phyloP scores from a whole-genome alignment of 2,329 filamentous ascomycete species.

The Exserohilum turcica region DNA sequence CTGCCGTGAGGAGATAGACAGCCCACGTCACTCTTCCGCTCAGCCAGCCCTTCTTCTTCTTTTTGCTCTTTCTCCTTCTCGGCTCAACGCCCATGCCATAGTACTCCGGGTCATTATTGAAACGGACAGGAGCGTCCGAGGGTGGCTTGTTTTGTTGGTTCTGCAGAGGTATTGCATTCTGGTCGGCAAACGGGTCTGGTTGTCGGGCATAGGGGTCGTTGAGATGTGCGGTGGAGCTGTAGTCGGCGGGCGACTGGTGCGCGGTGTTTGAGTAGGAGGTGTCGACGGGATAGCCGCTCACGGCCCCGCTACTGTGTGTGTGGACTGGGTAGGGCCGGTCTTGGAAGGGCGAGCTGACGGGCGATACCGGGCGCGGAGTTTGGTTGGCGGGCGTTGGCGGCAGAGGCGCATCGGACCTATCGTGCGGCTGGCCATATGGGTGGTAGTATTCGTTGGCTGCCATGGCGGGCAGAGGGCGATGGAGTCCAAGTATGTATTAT shows the following conservation, averaged over 20 bases:
- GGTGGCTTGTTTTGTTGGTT: conserved; percentile 48
- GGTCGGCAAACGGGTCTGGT: conserved; percentile 60
- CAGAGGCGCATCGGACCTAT: conserved; percentile 45
- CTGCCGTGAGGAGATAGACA: conserved; percentile 76
- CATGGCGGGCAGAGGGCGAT: conserved; percentile 38
- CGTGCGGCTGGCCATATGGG: conserved; percentile 36
- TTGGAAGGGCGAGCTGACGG: conserved; percentile 41
- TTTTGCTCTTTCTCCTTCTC: conserved; percentile 26
- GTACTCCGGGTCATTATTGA: conserved; percentile 50
- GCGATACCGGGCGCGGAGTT: conserved; percentile 41
- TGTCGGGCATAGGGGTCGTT: conserved; percentile 37
- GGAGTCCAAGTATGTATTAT: not conserved
- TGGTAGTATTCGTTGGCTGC: conserved; percentile 67
- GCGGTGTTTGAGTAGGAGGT: conserved; percentile 61
- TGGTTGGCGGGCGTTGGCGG: conserved; percentile 37
- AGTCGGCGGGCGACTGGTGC: conserved; percentile 27
- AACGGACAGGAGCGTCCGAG: conserved; percentile 40
- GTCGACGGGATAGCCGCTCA: conserved; percentile 57
- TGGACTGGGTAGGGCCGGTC: conserved; percentile 51
- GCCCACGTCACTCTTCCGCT: conserved; percentile 72
- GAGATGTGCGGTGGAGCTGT: conserved; percentile 40
- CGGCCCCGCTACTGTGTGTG: conserved; percentile 53
- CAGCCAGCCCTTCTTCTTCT: conserved; percentile 61
- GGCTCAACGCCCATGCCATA: conserved; percentile 29
- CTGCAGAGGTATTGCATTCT: conserved; percentile 56